Evolutionary conservation across 495 filamentous ascomycete species (phyloP).

Genomic region (Podospora pseudoanserina): DNA sequence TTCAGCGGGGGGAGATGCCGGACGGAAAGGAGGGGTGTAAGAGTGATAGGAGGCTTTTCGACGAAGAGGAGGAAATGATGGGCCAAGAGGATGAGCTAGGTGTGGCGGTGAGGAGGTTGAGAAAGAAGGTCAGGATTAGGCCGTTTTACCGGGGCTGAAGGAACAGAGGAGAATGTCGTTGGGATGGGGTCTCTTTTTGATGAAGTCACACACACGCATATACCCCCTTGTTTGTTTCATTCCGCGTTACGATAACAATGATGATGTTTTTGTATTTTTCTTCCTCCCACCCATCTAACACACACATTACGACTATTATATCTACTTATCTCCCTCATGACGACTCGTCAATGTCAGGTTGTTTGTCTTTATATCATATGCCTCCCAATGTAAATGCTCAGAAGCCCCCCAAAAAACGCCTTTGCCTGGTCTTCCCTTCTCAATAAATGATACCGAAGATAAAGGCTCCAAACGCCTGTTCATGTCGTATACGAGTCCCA

Average conservation of each 20-base stretch:
- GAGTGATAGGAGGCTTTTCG: slow-evolving; percentile 28
- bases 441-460: background rate
- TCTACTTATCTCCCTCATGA: background rate
- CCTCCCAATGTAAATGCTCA: background rate
- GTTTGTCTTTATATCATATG: background rate
- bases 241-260: background rate
- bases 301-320: background rate
- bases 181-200: background rate
- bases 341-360: background rate
- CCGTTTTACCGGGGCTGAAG: background rate
- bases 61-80: slow-evolving; percentile 4
- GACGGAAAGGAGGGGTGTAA: slow-evolving; percentile 29
- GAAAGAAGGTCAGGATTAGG: background rate
- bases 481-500: background rate
- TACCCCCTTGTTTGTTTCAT: background rate
- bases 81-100: slow-evolving; percentile 5
- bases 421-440: background rate
- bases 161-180: background rate
- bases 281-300: background rate
- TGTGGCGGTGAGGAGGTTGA: background rate
- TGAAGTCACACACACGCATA: background rate
- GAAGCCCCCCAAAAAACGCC: background rate
- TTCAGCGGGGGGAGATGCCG: slow-evolving; percentile 36
- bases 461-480: background rate
- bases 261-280: background rate